Evolutionary conservation across 2,329 filamentous ascomycete genomes (phyloP), one percentile per base, ranked within the genome.

Genomic region (Penicillium sp.): DNA sequence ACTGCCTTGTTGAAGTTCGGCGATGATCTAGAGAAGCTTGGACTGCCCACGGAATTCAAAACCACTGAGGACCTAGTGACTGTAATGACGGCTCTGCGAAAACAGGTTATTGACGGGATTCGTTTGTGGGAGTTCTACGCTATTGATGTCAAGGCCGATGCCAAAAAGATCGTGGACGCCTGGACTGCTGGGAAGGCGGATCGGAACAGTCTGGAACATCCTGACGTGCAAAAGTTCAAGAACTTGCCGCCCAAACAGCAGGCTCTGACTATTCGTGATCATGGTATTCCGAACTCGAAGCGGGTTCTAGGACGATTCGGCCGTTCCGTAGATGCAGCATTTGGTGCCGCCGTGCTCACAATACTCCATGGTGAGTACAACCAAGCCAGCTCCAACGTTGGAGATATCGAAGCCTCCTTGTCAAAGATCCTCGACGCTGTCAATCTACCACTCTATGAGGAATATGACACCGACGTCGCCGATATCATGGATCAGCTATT

Each of bases 81-180:
- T 58, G 84, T 97, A 53, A 96, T 97, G 87, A 86, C 90, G 24
- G 89, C 84, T 7, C 83, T 96, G 65, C 95, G 94, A 71, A 84
- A 84, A 17, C 83, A 91, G 47, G 91, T 94, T 29, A 84, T 99
- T 65, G 83, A 84, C 21, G 81, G 84, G 33, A 84, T 93, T 54
- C 86, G 86, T 42, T 80, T 99, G 1, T 99, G 94, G 94, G 90
- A 99, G 68, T 99, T 88, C 75, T 99, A 97, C 68, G 85, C 88
- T 13, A 77, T 96, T 51, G 84, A 97, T 65, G 86, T 94, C 3
- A 85, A 93, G 51, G 79, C 83, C 24, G 84, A 93, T 66, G 81
- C 85, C 4, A 80, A 87, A 56, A 83, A 84, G 6, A 84, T 88
- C 27, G 71, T 94, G 2, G 80, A 88, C 36, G 81, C 86, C 1